A percentile compares a stretch with the other conserved stretches of the same genome.
Conservation (phyloP, 441 rosid species). For the Gossypium schwendimanii region DNA sequence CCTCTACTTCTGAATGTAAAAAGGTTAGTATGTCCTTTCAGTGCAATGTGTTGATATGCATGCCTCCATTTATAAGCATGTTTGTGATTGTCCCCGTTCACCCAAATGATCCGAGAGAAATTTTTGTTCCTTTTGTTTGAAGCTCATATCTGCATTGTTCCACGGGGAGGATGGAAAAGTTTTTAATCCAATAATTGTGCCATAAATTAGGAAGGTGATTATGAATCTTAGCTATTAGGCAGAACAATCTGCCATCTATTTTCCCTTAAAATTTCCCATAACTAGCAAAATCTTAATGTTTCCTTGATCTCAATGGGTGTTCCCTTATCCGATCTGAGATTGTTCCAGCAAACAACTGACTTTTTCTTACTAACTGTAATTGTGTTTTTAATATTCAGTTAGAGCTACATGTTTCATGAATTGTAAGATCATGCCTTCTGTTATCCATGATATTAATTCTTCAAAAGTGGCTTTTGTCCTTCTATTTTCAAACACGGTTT, state of each 20-base stretch:
- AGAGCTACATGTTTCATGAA: not conserved
- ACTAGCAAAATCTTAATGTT: not conserved
- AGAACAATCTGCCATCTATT: not conserved
- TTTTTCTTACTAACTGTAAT: not conserved
- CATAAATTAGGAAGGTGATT: not conserved
- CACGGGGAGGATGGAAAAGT: not conserved
- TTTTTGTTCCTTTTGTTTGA: not conserved
- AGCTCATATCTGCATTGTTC: not conserved
- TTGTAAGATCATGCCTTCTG: not conserved
- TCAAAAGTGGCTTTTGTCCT: not conserved
- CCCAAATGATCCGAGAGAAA: not conserved
- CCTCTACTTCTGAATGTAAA: conserved; percentile 70
- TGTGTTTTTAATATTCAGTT: not conserved
- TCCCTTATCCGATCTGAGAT: not conserved
- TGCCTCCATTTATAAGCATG: not conserved
- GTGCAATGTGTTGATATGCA: conserved; percentile 7
- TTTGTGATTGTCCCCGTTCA: not conserved
- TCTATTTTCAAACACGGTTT: not conserved
- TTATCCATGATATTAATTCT: conserved; percentile 1
- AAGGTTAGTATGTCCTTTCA: conserved; percentile 41
- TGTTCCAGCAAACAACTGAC: not conserved
- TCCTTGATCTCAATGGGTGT: not conserved
- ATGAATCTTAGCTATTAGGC: not conserved
- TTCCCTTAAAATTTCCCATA: not conserved
- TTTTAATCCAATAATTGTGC: not conserved